Evolutionary conservation across 129 eudicot species (phyloP), one percentile per base, ranked within the genome.

Genomic region (Smallanthus sonchifolius): DNA sequence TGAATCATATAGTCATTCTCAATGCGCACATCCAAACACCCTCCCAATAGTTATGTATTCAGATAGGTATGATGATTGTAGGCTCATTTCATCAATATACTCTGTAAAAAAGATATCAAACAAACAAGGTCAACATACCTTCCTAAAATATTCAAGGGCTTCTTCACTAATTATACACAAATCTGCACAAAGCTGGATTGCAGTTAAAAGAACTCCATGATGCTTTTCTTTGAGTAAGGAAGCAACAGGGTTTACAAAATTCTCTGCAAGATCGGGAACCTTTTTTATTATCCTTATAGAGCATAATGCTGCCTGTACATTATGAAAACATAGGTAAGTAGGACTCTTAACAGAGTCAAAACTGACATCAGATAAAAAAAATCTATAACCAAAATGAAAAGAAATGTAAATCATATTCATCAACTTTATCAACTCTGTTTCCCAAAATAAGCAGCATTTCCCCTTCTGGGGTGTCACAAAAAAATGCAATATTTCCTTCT

Each of bases 201-300:
- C 98, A 45, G 96, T 89, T 74, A 89, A 59, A 44, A 89, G 80
- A 68, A 92, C 97, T 48, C 96, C 97, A 77, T 92, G 97, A 77
- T 92, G 96, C 80, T 92, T 92, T 83, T 92, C 98, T 66, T 90
- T 92, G 51, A 92, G 87, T 61, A 92, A 87, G 43, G 90, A 72
- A 80, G 96, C 95, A 75, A 92, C 92, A 84, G 98, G 83, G 64
- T 89, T 87, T 56, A 92, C 77, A 60, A 92, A 92, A 75, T 92
- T 92, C 73, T 92, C 96, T 63, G 89, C 97, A 76, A 89, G 88
- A 69, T 91, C 97, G 0, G 97, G 92, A 35, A 91, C 97, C 83
- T 91, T 91, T 91, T 84, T 91, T 75, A 92, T 84, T 69, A 92
- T 92, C 85, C 98, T 77, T 75, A 90, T 89, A 64, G 95, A 80